phyloP scores from a whole-genome alignment of 495 filamentous ascomycete species.

The Podospora comata region DNA sequence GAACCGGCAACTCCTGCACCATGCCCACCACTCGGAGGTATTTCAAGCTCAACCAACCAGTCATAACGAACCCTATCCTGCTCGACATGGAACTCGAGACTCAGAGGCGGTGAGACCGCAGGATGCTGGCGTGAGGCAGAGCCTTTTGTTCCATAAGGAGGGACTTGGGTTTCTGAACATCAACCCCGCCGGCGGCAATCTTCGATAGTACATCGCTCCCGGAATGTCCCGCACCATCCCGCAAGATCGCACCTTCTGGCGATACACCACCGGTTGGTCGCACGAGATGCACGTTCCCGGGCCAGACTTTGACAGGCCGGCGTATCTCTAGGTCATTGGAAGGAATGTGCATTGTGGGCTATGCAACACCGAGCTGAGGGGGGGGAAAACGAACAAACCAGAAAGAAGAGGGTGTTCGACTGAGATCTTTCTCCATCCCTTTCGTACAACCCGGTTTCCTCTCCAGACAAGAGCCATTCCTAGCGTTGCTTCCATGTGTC shows the following conservation, averaged over 20 bases:
- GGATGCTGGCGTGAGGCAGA: not conserved
- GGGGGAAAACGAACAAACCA: not conserved
- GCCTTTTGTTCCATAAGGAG: not conserved
- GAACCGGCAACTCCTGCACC: not conserved
- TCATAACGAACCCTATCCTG: not conserved
- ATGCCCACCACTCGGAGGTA: not conserved
- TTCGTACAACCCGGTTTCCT: not conserved
- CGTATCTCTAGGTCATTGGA: not conserved
- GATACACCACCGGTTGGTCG: not conserved
- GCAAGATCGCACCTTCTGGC: not conserved
- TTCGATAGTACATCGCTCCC: not conserved
- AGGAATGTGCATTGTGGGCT: conserved; percentile 2
- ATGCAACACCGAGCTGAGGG: not conserved
- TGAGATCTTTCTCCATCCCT: conserved; percentile 1
- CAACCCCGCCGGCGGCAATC: not conserved
- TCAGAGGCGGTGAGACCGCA: conserved; percentile 6
- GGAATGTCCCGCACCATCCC: not conserved
- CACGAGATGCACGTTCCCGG: conserved; percentile 2
- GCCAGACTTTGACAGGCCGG: conserved; percentile 3
- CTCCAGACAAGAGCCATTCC: not conserved
- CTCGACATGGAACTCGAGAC: not conserved
- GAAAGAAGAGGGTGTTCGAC: not conserved
- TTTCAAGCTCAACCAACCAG: not conserved
- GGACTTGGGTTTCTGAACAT: not conserved
- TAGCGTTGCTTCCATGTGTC: conserved; percentile 6